Conservation (phyloP, 2,329 filamentous ascomycete genomes). For the Clarireedia monteithiana region DNA sequence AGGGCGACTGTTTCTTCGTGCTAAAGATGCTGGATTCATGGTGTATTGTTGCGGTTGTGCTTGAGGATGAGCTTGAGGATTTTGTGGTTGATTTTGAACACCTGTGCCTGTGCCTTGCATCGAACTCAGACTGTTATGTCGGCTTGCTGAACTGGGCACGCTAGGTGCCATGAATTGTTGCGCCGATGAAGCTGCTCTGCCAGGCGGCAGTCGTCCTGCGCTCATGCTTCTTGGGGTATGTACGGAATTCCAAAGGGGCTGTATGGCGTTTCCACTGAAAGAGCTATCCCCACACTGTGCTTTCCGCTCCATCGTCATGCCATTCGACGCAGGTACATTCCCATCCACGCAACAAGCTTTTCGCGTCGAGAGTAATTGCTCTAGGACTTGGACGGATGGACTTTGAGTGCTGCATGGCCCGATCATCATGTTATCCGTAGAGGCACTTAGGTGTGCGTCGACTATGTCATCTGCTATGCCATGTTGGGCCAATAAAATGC, state of each 20-base stretch:
- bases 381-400: slow-evolving; percentile 21
- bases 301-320: not conserved
- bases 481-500: slow-evolving; percentile 47
- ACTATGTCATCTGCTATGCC: slow-evolving; percentile 52
- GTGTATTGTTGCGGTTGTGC: not conserved
- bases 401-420: slow-evolving; percentile 11
- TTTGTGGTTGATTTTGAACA: slow-evolving; percentile 10
- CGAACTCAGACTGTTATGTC: slow-evolving; percentile 12
- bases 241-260: slow-evolving; percentile 20
- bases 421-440: slow-evolving; percentile 7
- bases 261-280: slow-evolving; percentile 17
- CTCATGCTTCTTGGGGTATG: slow-evolving; percentile 12
- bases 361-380: slow-evolving; percentile 22
- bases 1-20: slow-evolving; percentile 12
- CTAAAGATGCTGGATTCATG: slow-evolving; percentile 12
- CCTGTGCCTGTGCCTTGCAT: slow-evolving; percentile 8
- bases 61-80: not conserved
- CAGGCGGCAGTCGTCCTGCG: slow-evolving; percentile 5
- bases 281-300: slow-evolving; percentile 19
- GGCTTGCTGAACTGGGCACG: slow-evolving; percentile 15
- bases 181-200: slow-evolving; percentile 11
- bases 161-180: slow-evolving; percentile 23
- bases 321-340: not conserved
- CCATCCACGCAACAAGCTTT: slow-evolving; percentile 19
- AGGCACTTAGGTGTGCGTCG: slow-evolving; percentile 19